Percentiles rank a stretch among this genome's conserved stretches.
These are phyloP conservation scores for Theobroma cacao DNA, from an alignment of 345 rosid genomes.

Conservation along the genomic window DNA sequence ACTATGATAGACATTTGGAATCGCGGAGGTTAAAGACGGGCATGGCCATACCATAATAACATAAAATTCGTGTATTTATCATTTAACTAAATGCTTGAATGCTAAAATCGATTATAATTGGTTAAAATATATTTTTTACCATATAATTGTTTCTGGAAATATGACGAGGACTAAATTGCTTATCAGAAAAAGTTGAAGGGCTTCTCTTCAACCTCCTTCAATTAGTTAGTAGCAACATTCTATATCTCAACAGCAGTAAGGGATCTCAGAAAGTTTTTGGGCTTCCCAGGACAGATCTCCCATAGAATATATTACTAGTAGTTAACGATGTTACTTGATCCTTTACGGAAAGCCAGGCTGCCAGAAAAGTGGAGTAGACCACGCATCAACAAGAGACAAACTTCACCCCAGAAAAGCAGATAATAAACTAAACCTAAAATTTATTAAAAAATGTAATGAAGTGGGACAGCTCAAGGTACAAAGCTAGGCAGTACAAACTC, in stretches of 20 bases:
- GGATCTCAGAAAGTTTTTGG: neutral
- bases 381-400: slow-evolving; percentile 1
- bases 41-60: too few species aligned
- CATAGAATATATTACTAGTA: neutral
- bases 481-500: slow-evolving; percentile 24
- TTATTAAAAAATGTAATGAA: slow-evolving; percentile 3
- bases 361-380: neutral
- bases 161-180: neutral
- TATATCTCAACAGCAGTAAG: neutral
- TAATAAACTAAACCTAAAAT: slow-evolving; percentile 7
- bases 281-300: neutral
- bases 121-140: neutral
- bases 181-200: neutral
- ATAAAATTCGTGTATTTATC: too few species aligned
- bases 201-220: neutral
- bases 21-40: too few species aligned
- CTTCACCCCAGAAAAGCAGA: slow-evolving; percentile 7
- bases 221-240: neutral
- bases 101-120: neutral
- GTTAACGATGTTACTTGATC: neutral
- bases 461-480: slow-evolving; percentile 25
- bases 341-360: neutral
- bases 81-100: too few species aligned
- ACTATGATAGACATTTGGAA: too few species aligned
- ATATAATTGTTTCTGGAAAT: too few species aligned